These are phyloP conservation scores for Fusarium sacchari DNA, from an alignment of 2,329 filamentous ascomycete species.

Conservation along the genomic window DNA sequence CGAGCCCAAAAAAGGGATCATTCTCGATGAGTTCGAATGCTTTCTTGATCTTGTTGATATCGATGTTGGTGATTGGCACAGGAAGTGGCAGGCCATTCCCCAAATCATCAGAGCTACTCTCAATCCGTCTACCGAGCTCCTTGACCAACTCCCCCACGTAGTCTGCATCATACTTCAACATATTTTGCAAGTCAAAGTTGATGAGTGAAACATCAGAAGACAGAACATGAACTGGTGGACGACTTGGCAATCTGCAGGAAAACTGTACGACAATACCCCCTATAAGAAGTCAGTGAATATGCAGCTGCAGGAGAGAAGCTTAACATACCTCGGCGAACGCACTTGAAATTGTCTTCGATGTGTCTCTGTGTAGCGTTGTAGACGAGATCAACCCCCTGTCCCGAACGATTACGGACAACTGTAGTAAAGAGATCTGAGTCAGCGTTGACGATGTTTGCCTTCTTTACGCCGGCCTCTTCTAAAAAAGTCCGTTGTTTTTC, in stretches of 20 bases:
- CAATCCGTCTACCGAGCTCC: conserved; percentile 15
- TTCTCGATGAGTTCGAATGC: conserved; percentile 44
- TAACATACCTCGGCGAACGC: conserved; percentile 50
- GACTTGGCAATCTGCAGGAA: conserved; percentile 35
- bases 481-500: conserved; percentile 52
- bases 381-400: conserved; percentile 54
- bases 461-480: conserved; percentile 46
- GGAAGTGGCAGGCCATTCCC: background rate
- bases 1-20: conserved; percentile 41
- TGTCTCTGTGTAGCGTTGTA: conserved; percentile 57
- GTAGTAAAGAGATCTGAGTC: conserved; percentile 49
- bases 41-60: conserved; percentile 37
- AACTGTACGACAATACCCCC: conserved; percentile 50
- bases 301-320: background rate
- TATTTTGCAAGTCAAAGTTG: conserved; percentile 47
- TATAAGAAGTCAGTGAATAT: conserved; percentile 27
- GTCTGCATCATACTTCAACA: conserved; percentile 47
- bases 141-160: conserved; percentile 47
- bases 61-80: conserved; percentile 7
- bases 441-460: conserved; percentile 52
- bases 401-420: conserved; percentile 47
- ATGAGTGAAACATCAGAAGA: conserved; percentile 43
- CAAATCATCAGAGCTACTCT: background rate
- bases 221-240: conserved; percentile 14
- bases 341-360: conserved; percentile 47